A percentile compares a stretch with the other conserved stretches of the same genome.
Evolutionary conservation across 176 grass and related monocot genomes (phyloP).

Genomic region (Aechmea fasciata): DNA sequence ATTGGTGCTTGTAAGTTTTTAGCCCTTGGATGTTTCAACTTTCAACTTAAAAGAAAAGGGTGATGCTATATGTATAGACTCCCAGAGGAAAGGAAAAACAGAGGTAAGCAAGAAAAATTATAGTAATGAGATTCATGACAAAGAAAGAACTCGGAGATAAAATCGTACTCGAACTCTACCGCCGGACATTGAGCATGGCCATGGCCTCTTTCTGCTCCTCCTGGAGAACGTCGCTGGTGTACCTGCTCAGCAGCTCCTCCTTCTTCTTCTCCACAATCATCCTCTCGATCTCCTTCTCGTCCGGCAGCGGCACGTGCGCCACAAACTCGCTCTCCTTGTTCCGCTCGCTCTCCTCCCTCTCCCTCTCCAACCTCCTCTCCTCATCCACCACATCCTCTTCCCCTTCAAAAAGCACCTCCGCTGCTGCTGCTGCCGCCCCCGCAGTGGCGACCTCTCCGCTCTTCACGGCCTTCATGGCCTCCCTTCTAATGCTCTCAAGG

Average conservation of each 20-base stretch:
- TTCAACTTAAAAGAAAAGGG: no score
- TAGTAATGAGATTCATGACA: no score
- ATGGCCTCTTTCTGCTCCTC: conserved; percentile 81
- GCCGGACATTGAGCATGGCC: conserved; percentile 86
- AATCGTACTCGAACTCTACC: conserved; percentile 23
- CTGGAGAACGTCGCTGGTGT: conserved; percentile 53
- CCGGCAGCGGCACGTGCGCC: conserved; percentile 74
- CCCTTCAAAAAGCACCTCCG: conserved; percentile 72
- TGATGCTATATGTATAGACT: no score
- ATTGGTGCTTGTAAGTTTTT: no score
- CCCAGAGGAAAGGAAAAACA: no score
- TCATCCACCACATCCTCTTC: conserved; percentile 95
- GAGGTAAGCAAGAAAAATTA: no score
- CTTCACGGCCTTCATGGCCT: conserved; percentile 76
- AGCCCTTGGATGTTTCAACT: no score
- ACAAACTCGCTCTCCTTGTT: conserved; percentile 65
- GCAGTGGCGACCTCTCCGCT: conserved; percentile 62
- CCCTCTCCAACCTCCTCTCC: conserved; percentile 61
- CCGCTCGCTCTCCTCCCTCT: conserved; percentile 47
- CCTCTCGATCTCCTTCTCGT: conserved; percentile 87
- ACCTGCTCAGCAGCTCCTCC: conserved; percentile 82
- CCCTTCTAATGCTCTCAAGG: conserved; percentile 54
- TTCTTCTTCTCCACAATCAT: conserved; percentile 96
- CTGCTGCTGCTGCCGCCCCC: conserved; percentile 36
- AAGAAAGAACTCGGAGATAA: background rate